phyloP scores from a whole-genome alignment of 1,139 yeast species.

The Geotrichum restrictum region DNA sequence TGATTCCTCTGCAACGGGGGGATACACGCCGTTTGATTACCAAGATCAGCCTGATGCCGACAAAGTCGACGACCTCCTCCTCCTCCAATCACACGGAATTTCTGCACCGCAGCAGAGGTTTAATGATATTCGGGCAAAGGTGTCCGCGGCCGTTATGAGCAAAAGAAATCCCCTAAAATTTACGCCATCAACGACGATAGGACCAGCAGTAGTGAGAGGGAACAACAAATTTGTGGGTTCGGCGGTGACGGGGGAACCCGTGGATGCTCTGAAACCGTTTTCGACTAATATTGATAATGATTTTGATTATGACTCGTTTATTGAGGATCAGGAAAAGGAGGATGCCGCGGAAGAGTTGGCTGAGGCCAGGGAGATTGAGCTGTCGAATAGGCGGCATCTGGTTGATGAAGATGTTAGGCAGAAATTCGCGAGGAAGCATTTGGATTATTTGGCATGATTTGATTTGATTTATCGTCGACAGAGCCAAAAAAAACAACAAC shows the following conservation, averaged over 20 bases:
- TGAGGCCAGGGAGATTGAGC: constrained; percentile 3
- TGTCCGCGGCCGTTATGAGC: background rate
- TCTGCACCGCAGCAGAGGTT: background rate
- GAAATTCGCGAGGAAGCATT: constrained; percentile 1
- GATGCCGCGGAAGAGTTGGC: constrained; percentile 14
- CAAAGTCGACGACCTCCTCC: background rate
- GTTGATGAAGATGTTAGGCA: constrained; percentile 6
- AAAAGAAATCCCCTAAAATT: constrained; percentile 18
- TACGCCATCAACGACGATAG: constrained; percentile 8
- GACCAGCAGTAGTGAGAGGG: background rate
- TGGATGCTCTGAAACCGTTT: constrained; percentile 20
- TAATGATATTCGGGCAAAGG: background rate
- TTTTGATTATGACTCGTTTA: constrained; percentile 26
- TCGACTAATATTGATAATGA: constrained; percentile 24
- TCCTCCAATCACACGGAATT: background rate
- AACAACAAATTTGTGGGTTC: no score
- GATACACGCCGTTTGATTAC: constrained; percentile 17
- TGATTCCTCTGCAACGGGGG: background rate
- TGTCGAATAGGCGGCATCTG: background rate
- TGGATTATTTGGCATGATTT: constrained; percentile 7
- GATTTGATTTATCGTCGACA: no score
- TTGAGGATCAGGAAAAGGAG: constrained; percentile 22
- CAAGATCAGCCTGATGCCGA: background rate
- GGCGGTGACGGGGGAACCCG: background rate
- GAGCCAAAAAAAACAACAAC: no score